Evolutionary conservation across 1,284 basidiomycete species (phyloP), one percentile per base, ranked within the genome.

Genomic region (Sphagnurus paluster): DNA sequence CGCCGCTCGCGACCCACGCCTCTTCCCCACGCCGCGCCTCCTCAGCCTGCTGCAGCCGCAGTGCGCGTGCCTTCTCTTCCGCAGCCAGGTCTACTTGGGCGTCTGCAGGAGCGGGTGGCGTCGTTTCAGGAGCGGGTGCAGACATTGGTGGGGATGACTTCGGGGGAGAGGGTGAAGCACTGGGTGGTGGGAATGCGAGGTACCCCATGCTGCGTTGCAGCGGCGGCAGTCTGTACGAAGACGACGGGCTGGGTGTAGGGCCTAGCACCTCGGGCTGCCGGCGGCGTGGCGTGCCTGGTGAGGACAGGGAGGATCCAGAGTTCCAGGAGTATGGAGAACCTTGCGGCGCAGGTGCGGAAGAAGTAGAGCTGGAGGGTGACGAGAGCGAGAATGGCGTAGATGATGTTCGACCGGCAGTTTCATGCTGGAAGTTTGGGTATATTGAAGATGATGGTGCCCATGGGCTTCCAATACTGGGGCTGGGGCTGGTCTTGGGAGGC

Each of bases 1-100:
- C 79, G 19, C 81, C 82, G 8, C 69, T 70, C 3, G 76, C 70
- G 1, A 84, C 80, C 79, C 80, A 83, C 13, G 72, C 74, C 42
- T 79, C 70, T 56, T 83, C 81, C 30, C 77, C 76, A 16, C 59
- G 61, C 5, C 55, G 53, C 7, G 65, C 68, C 51, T 70, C 68
- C n/a, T 55, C 61, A 14, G 57, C 50, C 41, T 62, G 58, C 19
- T 46, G 35, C 41, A 53, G 28, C 20, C 46, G 50, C 32, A 11
- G 6, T 33, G 30, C 17, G 14, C 17, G 8, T 42, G 25, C n/a
- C 11, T 9, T 33, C 16, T 30, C 16, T 21, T 42, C 10, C 28
- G 39, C 13, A 8, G 25, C n/a, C 13, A 16, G 10, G 13, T 14
- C 14, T 2, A 8, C 14, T 14, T 33, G 30, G 2, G 13, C 28